Conservation (phyloP, 208 protist species). For the Leishmania amazonensis region DNA sequence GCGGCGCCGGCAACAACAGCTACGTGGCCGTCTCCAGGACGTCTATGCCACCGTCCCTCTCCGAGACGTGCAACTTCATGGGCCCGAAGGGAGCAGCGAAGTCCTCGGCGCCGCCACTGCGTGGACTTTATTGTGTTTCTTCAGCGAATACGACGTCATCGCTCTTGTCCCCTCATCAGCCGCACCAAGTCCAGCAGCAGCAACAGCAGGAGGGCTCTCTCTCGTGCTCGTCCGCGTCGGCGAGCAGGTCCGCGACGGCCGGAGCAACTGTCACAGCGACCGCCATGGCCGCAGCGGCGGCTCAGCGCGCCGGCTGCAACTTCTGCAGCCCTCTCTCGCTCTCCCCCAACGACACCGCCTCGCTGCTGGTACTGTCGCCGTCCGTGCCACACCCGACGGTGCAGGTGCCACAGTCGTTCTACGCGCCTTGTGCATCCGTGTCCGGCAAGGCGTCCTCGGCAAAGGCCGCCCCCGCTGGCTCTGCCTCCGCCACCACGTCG, state of each 20-base stretch:
- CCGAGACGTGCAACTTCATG: neutral
- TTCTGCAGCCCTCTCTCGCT: slow-evolving; percentile 16
- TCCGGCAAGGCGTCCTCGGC: slow-evolving; percentile 1
- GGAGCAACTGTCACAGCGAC: neutral
- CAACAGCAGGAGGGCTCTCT: slow-evolving; percentile 11
- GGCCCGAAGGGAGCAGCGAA: neutral
- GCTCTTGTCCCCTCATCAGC: neutral
- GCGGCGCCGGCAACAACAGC: neutral
- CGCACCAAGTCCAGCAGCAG: neutral
- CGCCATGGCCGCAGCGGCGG: neutral
- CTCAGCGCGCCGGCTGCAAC: neutral
- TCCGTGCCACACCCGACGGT: neutral
- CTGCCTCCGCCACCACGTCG: slow-evolving; percentile 12
- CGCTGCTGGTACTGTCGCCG: neutral
- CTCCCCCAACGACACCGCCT: slow-evolving; percentile 9
- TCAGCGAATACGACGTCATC: neutral
- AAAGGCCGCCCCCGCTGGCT: neutral
- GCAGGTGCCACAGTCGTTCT: neutral
- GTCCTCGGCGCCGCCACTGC: neutral
- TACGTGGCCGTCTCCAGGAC: neutral
- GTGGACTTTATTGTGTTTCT: neutral
- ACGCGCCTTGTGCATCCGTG: neutral
- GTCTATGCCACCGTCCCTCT: neutral
- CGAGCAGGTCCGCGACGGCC: neutral
- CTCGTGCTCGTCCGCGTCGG: slow-evolving; percentile 5